Base-by-base conservation (phyloP, 805 yeast species). In the Sugiyamaella americana region DNA sequence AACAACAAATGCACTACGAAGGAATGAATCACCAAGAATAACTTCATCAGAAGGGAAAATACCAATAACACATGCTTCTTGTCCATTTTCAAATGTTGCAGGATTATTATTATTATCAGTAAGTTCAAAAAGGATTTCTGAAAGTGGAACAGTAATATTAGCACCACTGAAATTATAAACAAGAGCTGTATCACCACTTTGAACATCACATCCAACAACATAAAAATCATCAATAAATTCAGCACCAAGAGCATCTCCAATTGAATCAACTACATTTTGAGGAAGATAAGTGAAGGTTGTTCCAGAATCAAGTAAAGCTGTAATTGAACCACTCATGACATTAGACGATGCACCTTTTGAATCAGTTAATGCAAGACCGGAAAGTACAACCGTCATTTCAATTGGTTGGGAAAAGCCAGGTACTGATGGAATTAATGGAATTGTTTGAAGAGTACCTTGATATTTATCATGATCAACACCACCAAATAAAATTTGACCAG, bases 1-100 rank as follows among this genome's bases (percentile, higher is more conserved):
- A 16, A 81, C 87, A 23, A 76, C 73, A 58, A 84, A 85, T 4
- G 81, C 82, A 37, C 76, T 72, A 44, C 85, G 70, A 52, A 84
- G 64, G 58, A 84, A 75, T 39, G 75, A 72, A 59, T 82, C 88
- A 6, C 93, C 93, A 32, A 84, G 67, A 47, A 80, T 70, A 38
- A 38, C 26, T 17, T 21, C 16, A 39, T 44, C 47, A 11, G 44
- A 21, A 37, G 49, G 49, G 38, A 50, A 34, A 19, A 50, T 19
- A 2, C 47, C 52, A 16, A 50, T 16, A 5, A 41, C 50, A 34
- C 52, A 50, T 19, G 48, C 48, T 4, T 35, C 32, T 2, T 20
- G 13, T 24, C 50, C 50, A 29, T 43, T 29, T 3, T 16, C 10
- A 44, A 37, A 37, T 5, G 37, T 44, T 19, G 19, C 32, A 13